phyloP scores from a whole-genome alignment of 192 early-diverging fungal genomes.

The Chytriomyces sp. region DNA sequence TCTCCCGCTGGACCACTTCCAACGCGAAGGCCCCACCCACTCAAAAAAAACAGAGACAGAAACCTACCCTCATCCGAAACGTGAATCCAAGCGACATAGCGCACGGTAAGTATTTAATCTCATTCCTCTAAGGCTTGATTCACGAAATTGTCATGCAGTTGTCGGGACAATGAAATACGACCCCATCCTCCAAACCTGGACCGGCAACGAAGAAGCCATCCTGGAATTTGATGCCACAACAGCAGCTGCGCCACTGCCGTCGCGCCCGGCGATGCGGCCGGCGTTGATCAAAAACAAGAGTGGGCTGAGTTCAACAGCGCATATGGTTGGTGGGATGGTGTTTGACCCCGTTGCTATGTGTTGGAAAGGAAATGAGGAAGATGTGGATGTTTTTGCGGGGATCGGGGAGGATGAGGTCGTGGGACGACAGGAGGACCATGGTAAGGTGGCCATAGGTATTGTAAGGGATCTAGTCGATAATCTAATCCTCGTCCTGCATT shows the following conservation, averaged over 20 bases:
- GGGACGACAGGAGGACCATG: neutral
- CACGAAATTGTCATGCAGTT: slow-evolving; percentile 24
- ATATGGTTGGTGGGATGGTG: slow-evolving; percentile 44
- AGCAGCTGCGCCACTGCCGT: neutral
- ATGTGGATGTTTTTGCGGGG: slow-evolving; percentile 48
- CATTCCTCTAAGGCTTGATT: neutral
- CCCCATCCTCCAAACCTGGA: slow-evolving; percentile 51
- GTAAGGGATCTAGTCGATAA: neutral
- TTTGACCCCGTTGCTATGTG: slow-evolving; percentile 56
- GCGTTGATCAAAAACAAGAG: slow-evolving; percentile 40
- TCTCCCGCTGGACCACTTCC: slow-evolving; percentile 12
- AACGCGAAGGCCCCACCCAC: neutral
- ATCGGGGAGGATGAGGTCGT: slow-evolving; percentile 35
- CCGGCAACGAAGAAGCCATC: slow-evolving; percentile 52
- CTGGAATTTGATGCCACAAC: slow-evolving; percentile 43
- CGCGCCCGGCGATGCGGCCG: slow-evolving; percentile 24
- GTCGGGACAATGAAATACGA: slow-evolving; percentile 55
- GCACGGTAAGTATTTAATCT: slow-evolving; percentile 35
- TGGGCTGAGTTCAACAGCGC: slow-evolving; percentile 24
- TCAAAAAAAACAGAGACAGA: slow-evolving; percentile 33
- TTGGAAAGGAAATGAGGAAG: slow-evolving; percentile 57
- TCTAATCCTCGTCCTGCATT: neutral
- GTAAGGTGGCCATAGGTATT: neutral
- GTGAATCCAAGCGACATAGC: slow-evolving; percentile 35
- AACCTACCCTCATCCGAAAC: slow-evolving; percentile 49